Base-by-base conservation (phyloP, 768 basidiomycete genomes). In the Trametes maxima region DNA sequence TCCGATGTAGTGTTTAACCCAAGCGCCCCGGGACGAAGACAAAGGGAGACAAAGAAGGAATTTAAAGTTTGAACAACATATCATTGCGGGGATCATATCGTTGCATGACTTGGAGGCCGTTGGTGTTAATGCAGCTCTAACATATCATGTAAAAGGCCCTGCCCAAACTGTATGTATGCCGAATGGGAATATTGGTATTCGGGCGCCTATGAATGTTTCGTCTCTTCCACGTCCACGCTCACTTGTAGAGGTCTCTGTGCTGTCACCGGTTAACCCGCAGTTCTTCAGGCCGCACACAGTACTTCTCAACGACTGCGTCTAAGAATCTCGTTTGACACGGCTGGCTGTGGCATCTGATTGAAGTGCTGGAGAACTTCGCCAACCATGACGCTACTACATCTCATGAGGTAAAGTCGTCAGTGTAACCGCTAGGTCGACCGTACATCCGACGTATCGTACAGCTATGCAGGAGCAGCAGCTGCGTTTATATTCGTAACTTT, bases 401-500 rank as follows among this genome's bases (percentile, higher is more conserved):
- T 52, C 5, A 52, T 67, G 43, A 67, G 67, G 67, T 65, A n/a
- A 39, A 54, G 22, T 17, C 17, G 12, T 7, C 42, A n/a, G 12
- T 43, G 16, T 22, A 24, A 47, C 21, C 44, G 12, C 22, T 19
- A 19, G 5, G 11, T 21, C 13, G 25, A 17, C 19, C 14, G 19
- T 19, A 14, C 5, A 22, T 17, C 33, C 44, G 17, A 56, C 46
- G n/a, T 54, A 33, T 16, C 6, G 35, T 37, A 45, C 66, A 91
- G 90, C 64, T 96, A 94, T 80, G 79, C 81, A 37, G 92, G 93
- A 19, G 83, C 85, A 14, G 65, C 89, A 22, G 87, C 85, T 28
- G 93, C 87, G 2, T 93, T 97, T 69, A 78, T 89, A 57, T 98
- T 97, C 67, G 86, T 95, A n/a, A 94, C 92, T 1, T 80, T 98